Evolutionary conservation across 2,329 filamentous ascomycete species (phyloP), one percentile per base, ranked within the genome.

Genomic region (Graphium sp.): DNA sequence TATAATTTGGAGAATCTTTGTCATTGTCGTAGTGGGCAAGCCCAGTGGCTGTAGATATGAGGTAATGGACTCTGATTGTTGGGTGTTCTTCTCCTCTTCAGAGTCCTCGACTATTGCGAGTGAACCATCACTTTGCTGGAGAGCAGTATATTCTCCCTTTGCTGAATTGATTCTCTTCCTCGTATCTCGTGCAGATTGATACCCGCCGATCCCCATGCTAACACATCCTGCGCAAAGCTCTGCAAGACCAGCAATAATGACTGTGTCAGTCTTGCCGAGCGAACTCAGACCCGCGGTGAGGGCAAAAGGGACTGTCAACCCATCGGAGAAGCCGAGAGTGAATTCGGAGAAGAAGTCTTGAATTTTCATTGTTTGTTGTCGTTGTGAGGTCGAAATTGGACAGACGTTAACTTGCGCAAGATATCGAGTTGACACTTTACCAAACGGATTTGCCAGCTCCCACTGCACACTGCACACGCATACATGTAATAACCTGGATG

Each of bases 231-330:
- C 72, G 34, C 76, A 74, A 22, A 81, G 56, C 46, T 82, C 76
- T 1, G 75, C 75, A 17, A 79, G 50, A 1, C 77, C 76, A 3
- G 72, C 76, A 22, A 71, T 67, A 14, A 84, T 65, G 30, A 76
- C 68, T 0, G 71, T 68, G 31, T 65, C 62, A 10, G 67, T 65
- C 31, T 63, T 57, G 3, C 69, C 70, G 5, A 76, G 52, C 4
- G 63, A 64, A 13, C 64, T 67, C 4, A 83, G 56, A 3, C 77
- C 76, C 2, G 77, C 75, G 0, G 74, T 81, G 12, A 82, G 55
- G 12, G 78, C 77, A 41, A 83, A 82, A 0, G 77, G 77, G 0
- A 82, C 77, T 0, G 77, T 82, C 34, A 82, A 55, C 9, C 77
- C 77, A 50, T 83, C 77, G 1, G 76, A 71, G 36, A 82, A 70